Evolutionary conservation across 2,329 filamentous ascomycete species (phyloP), one percentile per base, ranked within the genome.

Genomic region (Fonsecaea pedrosoi): DNA sequence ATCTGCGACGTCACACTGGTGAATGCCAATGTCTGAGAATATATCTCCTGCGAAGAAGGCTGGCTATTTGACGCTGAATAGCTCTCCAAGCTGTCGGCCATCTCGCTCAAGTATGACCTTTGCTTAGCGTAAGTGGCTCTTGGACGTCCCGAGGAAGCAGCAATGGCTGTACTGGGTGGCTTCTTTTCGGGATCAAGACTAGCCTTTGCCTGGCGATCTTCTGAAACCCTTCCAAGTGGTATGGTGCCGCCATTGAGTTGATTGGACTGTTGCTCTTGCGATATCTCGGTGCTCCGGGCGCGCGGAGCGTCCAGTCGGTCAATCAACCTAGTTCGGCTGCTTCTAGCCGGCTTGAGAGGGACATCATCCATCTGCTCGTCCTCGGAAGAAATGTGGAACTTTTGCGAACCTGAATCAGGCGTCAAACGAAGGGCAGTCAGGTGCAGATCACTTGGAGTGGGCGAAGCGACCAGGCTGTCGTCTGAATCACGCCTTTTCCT

Each of bases 81-180:
- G 45, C 42, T 64, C 13, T 73, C 70, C 12, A 70, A 58, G 25
- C 78, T 63, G 12, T 79, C 79, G 34, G 77, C 80, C 54, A 80
- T 74, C 68, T 88, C 86, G 70, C 84, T 81, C n/a, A 89, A 76
- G 68, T 88, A 87, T 1, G 87, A 87, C 54, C 87, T 82, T 69
- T 85, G 81, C 42, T 82, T 82, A 13, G 85, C 84, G 75, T 90
- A 90, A 2, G 87, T 90, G 45, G 61, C 58, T 50, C 70, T 62
- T 54, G n/a, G 40, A 32, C 68, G 66, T 13, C 37, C 59, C 30
- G 66, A 45, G 32, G 62, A 40, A 18, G 50, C 57, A 7, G 37
- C 25, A 30, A 56, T 54, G 48, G 62, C 8, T 37, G 15, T 40
- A 54, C 18, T 50, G 25, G 65, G n/a, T n/a, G 60, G 48, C 15